Conservation (phyloP, 139 green algal species). For the Tetradesmus lagerheimii region DNA sequence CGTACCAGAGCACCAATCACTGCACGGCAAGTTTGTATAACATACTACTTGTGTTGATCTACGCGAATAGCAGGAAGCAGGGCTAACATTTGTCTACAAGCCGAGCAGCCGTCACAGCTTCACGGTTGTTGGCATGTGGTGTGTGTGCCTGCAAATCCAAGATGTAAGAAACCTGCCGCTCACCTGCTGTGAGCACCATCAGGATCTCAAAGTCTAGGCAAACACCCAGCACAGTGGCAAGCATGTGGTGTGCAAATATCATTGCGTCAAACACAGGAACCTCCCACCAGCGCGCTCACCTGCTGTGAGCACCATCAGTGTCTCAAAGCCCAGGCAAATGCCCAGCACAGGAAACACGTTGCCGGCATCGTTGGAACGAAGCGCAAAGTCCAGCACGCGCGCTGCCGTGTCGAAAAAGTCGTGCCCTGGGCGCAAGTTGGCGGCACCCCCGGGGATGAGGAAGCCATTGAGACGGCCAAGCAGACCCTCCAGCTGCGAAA, state of each 20-base stretch:
- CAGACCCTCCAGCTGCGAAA: conserved; percentile 58
- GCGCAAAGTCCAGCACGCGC: conserved; percentile 70
- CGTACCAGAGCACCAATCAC: too few relatives aligned
- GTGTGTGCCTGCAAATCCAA: too few relatives aligned
- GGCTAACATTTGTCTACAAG: too few relatives aligned
- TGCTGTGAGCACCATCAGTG: conserved; percentile 67
- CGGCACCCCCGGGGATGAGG: conserved; percentile 82
- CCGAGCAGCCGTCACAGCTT: too few relatives aligned
- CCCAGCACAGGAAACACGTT: conserved; percentile 65
- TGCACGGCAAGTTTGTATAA: conserved; percentile 19
- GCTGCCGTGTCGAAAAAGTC: conserved; percentile 79
- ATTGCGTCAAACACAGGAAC: too few relatives aligned
- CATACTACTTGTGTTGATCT: background rate
- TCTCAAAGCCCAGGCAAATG: conserved; percentile 88
- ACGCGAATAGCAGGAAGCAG: too few relatives aligned
- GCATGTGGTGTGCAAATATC: too few relatives aligned
- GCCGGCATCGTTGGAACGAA: conserved; percentile 43
- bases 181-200: too few relatives aligned
- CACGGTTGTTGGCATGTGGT: too few relatives aligned
- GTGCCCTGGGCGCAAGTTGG: conserved; percentile 71
- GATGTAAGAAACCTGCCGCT: too few relatives aligned
- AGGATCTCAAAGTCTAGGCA: too few relatives aligned
- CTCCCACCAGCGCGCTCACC: background rate
- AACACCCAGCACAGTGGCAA: too few relatives aligned
- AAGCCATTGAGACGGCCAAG: conserved; percentile 77